A percentile compares a stretch with the other conserved stretches of the same genome.
Evolutionary conservation across 768 basidiomycete genomes (phyloP).

Genomic region (Vararia minispora): DNA sequence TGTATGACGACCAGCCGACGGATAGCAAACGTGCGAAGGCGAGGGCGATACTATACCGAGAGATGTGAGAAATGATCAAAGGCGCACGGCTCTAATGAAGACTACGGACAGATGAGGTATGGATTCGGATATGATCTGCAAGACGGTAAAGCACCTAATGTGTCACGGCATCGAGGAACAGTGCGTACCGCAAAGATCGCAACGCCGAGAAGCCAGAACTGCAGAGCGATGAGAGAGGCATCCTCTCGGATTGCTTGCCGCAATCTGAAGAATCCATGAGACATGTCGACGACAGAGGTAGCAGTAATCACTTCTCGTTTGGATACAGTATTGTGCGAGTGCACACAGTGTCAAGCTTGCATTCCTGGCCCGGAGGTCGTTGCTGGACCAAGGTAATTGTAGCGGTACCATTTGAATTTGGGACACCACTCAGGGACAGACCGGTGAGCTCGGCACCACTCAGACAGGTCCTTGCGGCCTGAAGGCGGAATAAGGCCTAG

Average conservation of each 20-base stretch:
- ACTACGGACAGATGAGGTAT: conserved; percentile 40
- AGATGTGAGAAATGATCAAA: not conserved
- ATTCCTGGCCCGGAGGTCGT: too few species aligned
- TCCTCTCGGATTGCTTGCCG: conserved; percentile 8
- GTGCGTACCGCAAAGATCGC: conserved; percentile 13
- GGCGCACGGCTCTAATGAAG: too few species aligned
- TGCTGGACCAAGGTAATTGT: too few species aligned
- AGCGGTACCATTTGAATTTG: too few species aligned
- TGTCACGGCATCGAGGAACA: too few species aligned
- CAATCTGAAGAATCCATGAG: conserved; percentile 2
- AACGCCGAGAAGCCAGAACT: conserved; percentile 14
- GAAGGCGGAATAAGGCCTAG: too few species aligned
- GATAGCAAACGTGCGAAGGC: conserved; percentile 34
- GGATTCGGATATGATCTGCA: conserved; percentile 34
- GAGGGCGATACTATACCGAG: conserved; percentile 30
- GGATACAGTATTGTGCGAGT: conserved; percentile 8
- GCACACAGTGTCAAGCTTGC: conserved; percentile 6
- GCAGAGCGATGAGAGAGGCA: conserved; percentile 7
- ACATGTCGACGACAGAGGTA: not conserved
- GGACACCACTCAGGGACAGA: too few species aligned
- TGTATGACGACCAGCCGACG: conserved; percentile 40
- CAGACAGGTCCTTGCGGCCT: too few species aligned
- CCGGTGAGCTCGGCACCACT: too few species aligned
- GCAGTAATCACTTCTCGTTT: conserved; percentile 1
- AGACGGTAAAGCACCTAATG: too few species aligned